Base-by-base conservation (phyloP, 2,329 filamentous ascomycete species). In the Elsinoe ampelina region DNA sequence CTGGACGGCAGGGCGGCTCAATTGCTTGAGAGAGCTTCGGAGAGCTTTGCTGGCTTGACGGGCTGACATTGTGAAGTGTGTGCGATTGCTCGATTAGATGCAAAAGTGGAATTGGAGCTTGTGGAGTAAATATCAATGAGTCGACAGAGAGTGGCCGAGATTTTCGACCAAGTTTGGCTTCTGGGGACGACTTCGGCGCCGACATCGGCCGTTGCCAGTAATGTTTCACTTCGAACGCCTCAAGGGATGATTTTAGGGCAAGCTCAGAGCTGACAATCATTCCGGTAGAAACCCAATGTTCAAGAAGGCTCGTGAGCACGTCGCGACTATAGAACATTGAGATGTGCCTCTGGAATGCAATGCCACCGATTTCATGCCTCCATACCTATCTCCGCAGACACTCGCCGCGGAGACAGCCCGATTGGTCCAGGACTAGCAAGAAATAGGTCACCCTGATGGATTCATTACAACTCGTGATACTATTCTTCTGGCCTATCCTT, bases 11-110 rank as follows among this genome's bases (percentile, higher is more conserved):
- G 75, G 73, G 58, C 75, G 71, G 59, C 66, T 66, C 71, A 81
- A 71, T 74, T 81, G 77, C 73, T 77, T 76, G 71, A 79, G 69
- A 68, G 77, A 75, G 65, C 73, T 71, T 68, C 80, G 79, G 67
- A 83, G 74, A 70, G 80, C 80, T 72, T 79, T 76, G 71, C 74
- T 74, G 80, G 78, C 89, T 79, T 77, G 83, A 76, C 86, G 81
- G 68, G 87, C 87, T 72, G 87, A 86, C 87, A 92, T 91, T 77
- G 73, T 65, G 61, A 36, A 48, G 54, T n/a, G 47, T 22, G 17
- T 52, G 35, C 7, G 30, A 17, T 38, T 52, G 15, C 38, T 36
- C 48, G 20, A 52, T 39, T 30, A 17, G 19, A 20, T 36, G 13
- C 3, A 52, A 26, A 15, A 26, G 34, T 5, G 19, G 34, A 52